Base-by-base conservation (phyloP, 2,329 filamentous ascomycete species). In the Orbilia brochopaga region DNA sequence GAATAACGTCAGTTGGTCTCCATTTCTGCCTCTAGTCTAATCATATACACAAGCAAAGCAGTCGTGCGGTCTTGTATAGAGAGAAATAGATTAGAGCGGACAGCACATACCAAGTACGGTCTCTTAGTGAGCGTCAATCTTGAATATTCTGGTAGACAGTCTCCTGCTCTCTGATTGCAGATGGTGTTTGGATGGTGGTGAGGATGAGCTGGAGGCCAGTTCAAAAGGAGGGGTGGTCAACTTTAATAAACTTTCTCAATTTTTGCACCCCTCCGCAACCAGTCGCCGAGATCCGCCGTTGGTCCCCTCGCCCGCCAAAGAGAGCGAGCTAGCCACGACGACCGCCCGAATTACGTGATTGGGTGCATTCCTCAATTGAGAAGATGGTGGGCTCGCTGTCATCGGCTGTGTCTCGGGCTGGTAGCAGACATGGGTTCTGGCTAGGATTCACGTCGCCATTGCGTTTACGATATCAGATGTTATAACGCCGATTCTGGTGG, bases 261-360 rank as follows among this genome's bases (percentile, higher is more conserved):
- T 48, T 48, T 19, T 42, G 37, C 11, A 4, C 3, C 32, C 37
- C 8, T 48, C 44, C 44, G 44, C 44, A 19, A 21, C n/a, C 44
- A 48, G 44, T 48, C 44, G 44, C 44, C 44, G 44, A 48, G 44
- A 48, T 48, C 44, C 44, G 44, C 44, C 44, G 44, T 23, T 23
- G 40, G 11, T 44, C 4, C 5, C 40, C 27, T 32, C 11, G 23
- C 46, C 19, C 17, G 46, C 23, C 3, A 23, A 23, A 7, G 46
- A 8, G n/a, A n/a, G n/a, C n/a, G 6, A 48, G 44, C 48, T 27
- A 53, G 50, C 59, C 65, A 70, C 53, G 65, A 54, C 57, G 27
- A 44, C 32, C 30, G 27, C 44, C 40, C 57, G 23, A 53, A 19
- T 52, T 58, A 52, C 48, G 58, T 58, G 56, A 69, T 69, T 69